Base-by-base conservation (phyloP, 345 rosid species). In the Cardamine resedifolia region DNA sequence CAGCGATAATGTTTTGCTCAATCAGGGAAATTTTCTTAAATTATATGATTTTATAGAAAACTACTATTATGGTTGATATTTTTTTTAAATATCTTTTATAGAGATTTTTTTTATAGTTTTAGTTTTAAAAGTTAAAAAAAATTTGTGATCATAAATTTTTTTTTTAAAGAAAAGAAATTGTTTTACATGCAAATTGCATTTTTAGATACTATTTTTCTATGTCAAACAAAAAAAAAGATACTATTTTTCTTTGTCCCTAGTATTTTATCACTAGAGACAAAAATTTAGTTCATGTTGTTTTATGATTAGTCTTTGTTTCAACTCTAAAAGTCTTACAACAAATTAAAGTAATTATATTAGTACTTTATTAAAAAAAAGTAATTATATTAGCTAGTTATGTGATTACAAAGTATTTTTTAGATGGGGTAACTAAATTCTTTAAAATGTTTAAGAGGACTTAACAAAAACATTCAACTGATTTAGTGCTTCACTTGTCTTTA, bases 1-100 rank as follows among this genome's bases (percentile, higher is more conserved):
- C 24, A 36, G 72, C 49, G 71, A 72, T 53, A 53, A 11, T 64
- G 70, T 31, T 53, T 55, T 55, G n/a, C 48, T 31, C 39, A 64
- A 31, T 31, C 27, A 64, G 5, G 34, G 62, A 41, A 51, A 20
- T 27, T 27, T 41, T 18, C 43, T 9, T 38, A 19, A 38, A 27
- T n/a, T n/a, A n/a, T 47, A 1, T 49, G 38, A 28, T 55, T 28
- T 0, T 16, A 9, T 30, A 8, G 14, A 30, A 11, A 57, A 31
- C 10, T n/a, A 27, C 7, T 39, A 30, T 68, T 27, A 28, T 56
- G 15, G 9, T 43, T 30, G 3, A 18, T 11, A 11, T 33, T 55
- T 7, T 14, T 45, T 28, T 31, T 16, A 5, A 7, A 1, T 5
- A 18, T 21, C 4, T 16, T 9, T 15, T 1, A 10, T 5, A 7